These are phyloP conservation scores for Solanum medicagineum DNA, from an alignment of 257 asterid genomes.

Conservation along the genomic window DNA sequence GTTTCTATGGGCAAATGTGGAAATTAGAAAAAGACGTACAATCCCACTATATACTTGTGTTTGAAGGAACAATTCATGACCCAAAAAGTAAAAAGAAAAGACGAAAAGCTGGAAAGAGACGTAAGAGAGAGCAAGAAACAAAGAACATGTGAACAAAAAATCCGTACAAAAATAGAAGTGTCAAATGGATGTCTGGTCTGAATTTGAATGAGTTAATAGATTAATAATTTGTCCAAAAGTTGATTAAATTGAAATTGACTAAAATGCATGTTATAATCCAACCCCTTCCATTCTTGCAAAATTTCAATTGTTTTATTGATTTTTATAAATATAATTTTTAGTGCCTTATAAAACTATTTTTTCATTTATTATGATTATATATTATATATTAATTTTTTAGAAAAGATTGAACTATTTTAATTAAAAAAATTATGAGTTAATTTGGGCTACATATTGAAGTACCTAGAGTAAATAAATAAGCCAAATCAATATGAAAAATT, in stretches of 20 bases:
- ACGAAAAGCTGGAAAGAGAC: neutral
- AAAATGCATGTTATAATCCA: neutral
- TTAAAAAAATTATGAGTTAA: no score
- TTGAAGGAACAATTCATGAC: neutral
- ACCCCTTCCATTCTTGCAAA: neutral
- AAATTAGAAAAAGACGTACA: neutral
- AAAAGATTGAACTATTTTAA: no score
- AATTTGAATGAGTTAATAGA: fast-evolving
- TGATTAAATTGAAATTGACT: neutral
- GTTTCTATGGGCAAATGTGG: neutral
- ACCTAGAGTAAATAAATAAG: neutral
- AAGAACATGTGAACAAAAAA: neutral
- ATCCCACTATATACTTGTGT: neutral
- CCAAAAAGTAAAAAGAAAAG: neutral
- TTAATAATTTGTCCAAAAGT: neutral
- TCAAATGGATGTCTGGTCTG: neutral
- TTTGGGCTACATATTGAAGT: neutral
- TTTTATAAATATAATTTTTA: no score
- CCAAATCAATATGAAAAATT: neutral
- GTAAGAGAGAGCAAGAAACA: neutral
- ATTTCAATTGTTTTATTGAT: no score
- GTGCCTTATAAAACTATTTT: no score
- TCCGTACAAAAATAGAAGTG: neutral
- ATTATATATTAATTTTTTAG: no score
- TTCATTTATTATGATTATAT: no score